These are phyloP conservation scores for Xylariales sp. DNA, from an alignment of 2,329 filamentous ascomycete genomes.

Conservation along the genomic window DNA sequence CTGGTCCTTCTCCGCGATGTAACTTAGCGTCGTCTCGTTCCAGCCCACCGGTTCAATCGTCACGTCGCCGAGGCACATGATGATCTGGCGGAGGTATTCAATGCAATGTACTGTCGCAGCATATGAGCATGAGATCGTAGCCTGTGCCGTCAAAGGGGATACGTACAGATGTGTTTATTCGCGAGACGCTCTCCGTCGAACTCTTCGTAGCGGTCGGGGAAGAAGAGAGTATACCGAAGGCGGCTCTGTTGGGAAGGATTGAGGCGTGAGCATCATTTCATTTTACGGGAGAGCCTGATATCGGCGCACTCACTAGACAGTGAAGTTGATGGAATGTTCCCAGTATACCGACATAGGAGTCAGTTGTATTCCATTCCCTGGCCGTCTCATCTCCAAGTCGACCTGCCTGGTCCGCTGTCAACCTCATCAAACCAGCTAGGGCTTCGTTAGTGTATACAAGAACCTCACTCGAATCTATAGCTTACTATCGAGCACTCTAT, in stretches of 20 bases:
- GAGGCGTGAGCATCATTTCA: not conserved
- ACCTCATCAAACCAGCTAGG: not conserved
- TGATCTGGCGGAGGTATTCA: conserved; percentile 1
- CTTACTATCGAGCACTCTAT: conserved; percentile 6
- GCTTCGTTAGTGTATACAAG: not conserved
- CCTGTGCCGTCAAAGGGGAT: not conserved
- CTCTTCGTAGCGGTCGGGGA: conserved; percentile 6
- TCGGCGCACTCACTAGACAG: not conserved
- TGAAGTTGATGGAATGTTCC: conserved; percentile 8
- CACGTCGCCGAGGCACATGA: conserved; percentile 6
- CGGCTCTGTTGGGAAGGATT: not conserved
- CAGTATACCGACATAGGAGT: conserved; percentile 5
- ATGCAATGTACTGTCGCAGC: not conserved
- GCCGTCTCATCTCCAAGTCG: not conserved
- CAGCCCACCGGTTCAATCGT: conserved; percentile 4
- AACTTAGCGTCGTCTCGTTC: not conserved
- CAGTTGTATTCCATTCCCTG: conserved; percentile 7
- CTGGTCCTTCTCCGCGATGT: conserved; percentile 1
- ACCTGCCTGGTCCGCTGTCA: not conserved
- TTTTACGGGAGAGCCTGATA: not conserved
- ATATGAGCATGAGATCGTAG: not conserved
- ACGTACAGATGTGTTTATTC: conserved; percentile 6
- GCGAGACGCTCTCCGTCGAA: conserved; percentile 1
- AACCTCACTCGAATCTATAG: not conserved
- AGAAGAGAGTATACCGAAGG: conserved; percentile 8